These are phyloP conservation scores for Eimeria zaria DNA, from an alignment of 169 alveolate genomes.

Conservation along the genomic window DNA sequence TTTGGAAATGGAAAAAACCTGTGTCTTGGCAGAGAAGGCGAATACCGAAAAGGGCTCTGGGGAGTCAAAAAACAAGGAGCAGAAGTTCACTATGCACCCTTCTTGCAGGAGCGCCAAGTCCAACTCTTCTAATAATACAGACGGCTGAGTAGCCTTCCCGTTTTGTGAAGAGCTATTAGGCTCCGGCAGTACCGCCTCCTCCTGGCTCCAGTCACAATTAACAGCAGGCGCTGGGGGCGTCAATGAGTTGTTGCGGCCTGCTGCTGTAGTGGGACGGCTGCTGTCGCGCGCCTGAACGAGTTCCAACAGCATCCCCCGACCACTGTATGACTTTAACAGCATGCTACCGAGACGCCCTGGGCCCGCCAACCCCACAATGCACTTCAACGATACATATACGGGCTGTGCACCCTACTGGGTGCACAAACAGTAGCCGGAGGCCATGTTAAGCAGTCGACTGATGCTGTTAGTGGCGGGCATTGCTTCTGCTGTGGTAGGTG, in stretches of 20 bases:
- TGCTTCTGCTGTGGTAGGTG: neutral
- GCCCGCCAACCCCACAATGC: neutral
- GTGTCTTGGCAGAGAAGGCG: conserved; percentile 54
- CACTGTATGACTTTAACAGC: neutral
- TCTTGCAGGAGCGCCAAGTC: conserved; percentile 66
- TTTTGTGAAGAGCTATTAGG: neutral
- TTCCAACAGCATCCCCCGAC: neutral
- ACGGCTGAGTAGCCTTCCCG: neutral
- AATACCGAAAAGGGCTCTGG: conserved; percentile 65
- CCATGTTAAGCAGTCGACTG: neutral
- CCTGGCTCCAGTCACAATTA: neutral
- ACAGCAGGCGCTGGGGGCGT: neutral
- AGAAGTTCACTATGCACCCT: conserved; percentile 54
- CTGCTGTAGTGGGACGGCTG: conserved; percentile 34
- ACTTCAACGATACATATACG: neutral
- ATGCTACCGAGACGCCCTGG: neutral
- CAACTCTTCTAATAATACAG: conserved; percentile 63
- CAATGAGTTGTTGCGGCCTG: neutral
- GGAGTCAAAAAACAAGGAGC: conserved; percentile 42
- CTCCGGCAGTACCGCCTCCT: neutral
- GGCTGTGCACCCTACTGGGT: neutral
- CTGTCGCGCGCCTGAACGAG: conserved; percentile 31
- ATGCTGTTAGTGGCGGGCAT: neutral
- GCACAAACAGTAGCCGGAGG: neutral
- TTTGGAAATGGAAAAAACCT: conserved; percentile 55